phyloP scores from a whole-genome alignment of 257 asterid genomes.

The Verbascum thapsus region DNA sequence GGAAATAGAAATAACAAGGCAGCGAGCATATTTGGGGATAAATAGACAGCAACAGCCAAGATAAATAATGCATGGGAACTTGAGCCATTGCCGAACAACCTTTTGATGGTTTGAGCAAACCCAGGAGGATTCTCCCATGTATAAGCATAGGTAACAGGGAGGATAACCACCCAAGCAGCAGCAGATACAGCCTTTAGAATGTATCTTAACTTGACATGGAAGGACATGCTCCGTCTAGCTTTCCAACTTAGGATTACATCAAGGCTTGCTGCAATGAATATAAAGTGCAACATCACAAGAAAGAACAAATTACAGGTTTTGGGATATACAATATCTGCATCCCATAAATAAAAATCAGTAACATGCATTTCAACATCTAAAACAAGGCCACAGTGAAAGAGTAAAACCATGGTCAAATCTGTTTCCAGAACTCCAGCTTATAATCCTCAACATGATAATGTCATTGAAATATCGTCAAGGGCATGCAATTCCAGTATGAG shows the following conservation, averaged over 20 bases:
- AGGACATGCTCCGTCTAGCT: constrained; percentile 81
- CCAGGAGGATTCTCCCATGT: constrained; percentile 76
- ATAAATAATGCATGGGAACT: constrained; percentile 67
- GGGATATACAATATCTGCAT: constrained; percentile 5
- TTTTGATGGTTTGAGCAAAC: constrained; percentile 66
- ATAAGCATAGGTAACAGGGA: constrained; percentile 81
- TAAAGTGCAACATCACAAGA: constrained; percentile 21
- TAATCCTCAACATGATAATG: not conserved
- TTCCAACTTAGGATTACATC: constrained; percentile 74
- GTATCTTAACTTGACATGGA: constrained; percentile 76
- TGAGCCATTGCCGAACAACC: constrained; percentile 68
- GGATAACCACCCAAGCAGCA: constrained; percentile 77
- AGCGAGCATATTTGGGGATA: constrained; percentile 79
- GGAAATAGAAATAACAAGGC: constrained; percentile 73
- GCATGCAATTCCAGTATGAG: constrained; percentile 1
- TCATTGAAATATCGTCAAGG: not conserved
- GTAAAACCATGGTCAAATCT: constrained; percentile 2
- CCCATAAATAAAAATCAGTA: constrained; percentile 8
- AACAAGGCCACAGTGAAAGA: constrained; percentile 14
- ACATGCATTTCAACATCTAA: constrained; percentile 15
- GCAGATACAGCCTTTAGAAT: constrained; percentile 68
- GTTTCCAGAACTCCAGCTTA: not conserved
- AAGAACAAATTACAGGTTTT: constrained; percentile 3
- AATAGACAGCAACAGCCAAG: constrained; percentile 68
- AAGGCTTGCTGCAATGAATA: constrained; percentile 59